Conservation (phyloP, 805 yeast species). For the Zygosaccharomyces lentus region DNA sequence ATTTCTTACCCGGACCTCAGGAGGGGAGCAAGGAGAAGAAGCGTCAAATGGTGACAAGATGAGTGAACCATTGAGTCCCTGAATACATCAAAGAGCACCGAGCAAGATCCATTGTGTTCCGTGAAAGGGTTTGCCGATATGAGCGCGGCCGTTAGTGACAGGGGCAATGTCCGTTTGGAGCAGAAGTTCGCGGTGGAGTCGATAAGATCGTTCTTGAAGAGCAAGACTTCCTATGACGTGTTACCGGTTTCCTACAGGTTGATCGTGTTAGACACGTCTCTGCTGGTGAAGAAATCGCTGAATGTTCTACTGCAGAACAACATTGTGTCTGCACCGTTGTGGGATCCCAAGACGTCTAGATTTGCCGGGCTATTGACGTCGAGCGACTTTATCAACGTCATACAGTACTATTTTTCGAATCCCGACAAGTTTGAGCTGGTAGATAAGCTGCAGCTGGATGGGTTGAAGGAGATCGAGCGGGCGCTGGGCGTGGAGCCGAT, state of each 20-base stretch:
- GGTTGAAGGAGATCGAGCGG: slow-evolving; percentile 78
- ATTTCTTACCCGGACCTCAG: slow-evolving; percentile 8
- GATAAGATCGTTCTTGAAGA: slow-evolving; percentile 75
- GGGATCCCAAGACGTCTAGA: slow-evolving; percentile 85
- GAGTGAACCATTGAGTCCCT: neutral
- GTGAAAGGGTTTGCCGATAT: slow-evolving; percentile 1
- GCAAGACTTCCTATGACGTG: slow-evolving; percentile 94
- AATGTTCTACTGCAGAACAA: slow-evolving; percentile 87
- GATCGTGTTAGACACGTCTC: slow-evolving; percentile 87
- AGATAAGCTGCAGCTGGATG: slow-evolving; percentile 79
- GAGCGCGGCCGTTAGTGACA: slow-evolving; percentile 8
- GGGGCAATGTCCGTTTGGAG: slow-evolving; percentile 43
- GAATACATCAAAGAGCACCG: neutral
- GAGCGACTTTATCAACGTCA: slow-evolving; percentile 89
- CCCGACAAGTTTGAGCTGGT: slow-evolving; percentile 87
- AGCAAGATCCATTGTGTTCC: neutral
- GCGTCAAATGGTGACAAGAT: too few relatives aligned
- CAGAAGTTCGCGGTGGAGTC: slow-evolving; percentile 76
- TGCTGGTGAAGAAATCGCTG: slow-evolving; percentile 83
- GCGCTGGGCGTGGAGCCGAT: slow-evolving; percentile 82
- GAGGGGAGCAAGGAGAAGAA: slow-evolving; percentile 2
- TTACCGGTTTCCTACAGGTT: slow-evolving; percentile 91
- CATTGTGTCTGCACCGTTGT: slow-evolving; percentile 93
- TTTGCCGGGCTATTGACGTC: slow-evolving; percentile 94
- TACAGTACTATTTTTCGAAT: slow-evolving; percentile 84